phyloP scores from a whole-genome alignment of 345 rosid genomes.

The Erodium maritimum region DNA sequence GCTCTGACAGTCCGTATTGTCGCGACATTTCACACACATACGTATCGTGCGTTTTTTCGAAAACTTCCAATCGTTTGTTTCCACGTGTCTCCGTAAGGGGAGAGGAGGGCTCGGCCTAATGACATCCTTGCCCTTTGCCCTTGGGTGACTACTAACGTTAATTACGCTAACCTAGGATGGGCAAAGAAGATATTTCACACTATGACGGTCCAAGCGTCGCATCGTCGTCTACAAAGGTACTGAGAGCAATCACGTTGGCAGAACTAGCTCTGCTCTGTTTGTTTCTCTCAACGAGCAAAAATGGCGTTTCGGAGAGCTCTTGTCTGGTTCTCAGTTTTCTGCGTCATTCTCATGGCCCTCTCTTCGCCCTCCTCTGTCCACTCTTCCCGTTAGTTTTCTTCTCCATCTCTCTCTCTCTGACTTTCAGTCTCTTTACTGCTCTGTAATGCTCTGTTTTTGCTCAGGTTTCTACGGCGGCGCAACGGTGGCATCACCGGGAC shows the following conservation, averaged over 20 bases:
- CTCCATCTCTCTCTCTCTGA: not conserved
- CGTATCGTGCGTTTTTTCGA: not conserved
- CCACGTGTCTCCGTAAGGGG: constrained; percentile 2
- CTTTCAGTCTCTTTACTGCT: not conserved
- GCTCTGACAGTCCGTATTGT: not conserved
- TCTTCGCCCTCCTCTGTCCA: constrained; percentile 15
- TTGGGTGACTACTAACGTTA: not conserved
- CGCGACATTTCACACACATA: not conserved
- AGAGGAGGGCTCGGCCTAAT: not conserved
- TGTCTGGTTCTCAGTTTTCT: constrained; percentile 9
- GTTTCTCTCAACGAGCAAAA: not conserved
- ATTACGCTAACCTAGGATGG: not conserved
- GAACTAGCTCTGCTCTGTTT: not conserved
- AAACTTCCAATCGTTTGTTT: not conserved
- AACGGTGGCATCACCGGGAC: not conserved
- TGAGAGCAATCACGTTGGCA: no score
- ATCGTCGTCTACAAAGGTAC: no score
- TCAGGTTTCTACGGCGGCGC: not conserved
- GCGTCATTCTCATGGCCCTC: constrained; percentile 11
- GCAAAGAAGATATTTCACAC: not conserved
- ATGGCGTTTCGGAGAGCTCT: constrained; percentile 16
- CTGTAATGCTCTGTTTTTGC: not conserved
- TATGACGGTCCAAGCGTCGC: no score
- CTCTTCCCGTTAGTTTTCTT: constrained; percentile 8
- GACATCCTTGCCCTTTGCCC: not conserved